Evolutionary conservation across 2,329 filamentous ascomycete species (phyloP).

Genomic region (Fusarium abutilonis): DNA sequence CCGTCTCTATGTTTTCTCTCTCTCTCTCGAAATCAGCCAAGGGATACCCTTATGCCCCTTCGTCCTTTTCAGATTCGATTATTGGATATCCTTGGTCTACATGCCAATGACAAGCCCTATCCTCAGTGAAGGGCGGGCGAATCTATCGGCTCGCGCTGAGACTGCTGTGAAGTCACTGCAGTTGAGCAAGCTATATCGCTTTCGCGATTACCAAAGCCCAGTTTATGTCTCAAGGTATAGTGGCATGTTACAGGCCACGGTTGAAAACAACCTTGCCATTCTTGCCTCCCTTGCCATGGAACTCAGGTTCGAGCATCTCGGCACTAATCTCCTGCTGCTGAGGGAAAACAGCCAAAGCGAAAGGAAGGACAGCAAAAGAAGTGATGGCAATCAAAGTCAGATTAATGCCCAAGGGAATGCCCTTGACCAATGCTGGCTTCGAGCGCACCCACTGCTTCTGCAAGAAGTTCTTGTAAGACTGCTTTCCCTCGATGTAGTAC

Average conservation of each 20-base stretch:
- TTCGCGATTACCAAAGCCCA: background rate
- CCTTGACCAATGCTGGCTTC: constrained; percentile 70
- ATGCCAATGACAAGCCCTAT: background rate
- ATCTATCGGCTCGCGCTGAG: background rate
- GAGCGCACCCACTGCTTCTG: constrained; percentile 81
- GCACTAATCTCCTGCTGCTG: constrained; percentile 86
- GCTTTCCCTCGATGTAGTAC: constrained; percentile 75
- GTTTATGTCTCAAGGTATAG: background rate
- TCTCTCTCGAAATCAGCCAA: background rate
- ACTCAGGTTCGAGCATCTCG: constrained; percentile 82
- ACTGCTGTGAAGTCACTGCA: background rate
- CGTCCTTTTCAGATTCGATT: background rate
- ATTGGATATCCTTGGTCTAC: background rate
- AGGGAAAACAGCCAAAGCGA: constrained; percentile 91
- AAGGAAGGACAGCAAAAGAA: constrained; percentile 85
- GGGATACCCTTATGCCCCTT: background rate
- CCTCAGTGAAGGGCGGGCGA: background rate
- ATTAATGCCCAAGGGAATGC: constrained; percentile 78
- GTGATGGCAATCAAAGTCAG: constrained; percentile 86
- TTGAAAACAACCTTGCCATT: constrained; percentile 94
- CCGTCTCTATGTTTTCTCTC: constrained; percentile 9
- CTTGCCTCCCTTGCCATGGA: constrained; percentile 81
- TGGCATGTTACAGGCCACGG: constrained; percentile 77
- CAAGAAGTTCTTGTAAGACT: constrained; percentile 51
- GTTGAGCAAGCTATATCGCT: constrained; percentile 1